Evolutionary conservation across 164 flowering plant species (phyloP).

Genomic region (Umbellularia californica): DNA sequence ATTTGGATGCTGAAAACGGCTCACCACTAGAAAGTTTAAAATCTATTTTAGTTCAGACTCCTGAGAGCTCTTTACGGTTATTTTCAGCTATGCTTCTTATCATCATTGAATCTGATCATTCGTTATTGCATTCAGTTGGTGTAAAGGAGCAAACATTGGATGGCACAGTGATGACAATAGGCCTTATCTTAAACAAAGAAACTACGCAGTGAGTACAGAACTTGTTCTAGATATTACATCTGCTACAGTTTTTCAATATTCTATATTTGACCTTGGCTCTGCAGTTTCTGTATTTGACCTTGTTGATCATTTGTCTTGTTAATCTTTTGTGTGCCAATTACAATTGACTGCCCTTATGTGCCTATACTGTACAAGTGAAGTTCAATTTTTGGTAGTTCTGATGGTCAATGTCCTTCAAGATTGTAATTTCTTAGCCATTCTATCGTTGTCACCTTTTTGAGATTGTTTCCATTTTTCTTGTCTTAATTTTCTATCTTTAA

Average conservation of each 20-base stretch:
- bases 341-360: neutral
- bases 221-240: neutral
- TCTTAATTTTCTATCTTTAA: no score
- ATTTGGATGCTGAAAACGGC: no score
- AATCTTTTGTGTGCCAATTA: no score
- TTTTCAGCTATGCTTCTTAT: neutral
- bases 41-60: neutral
- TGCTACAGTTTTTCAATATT: constrained; percentile 1
- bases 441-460: neutral
- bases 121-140: constrained; percentile 55
- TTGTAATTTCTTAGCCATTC: neutral
- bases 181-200: constrained; percentile 82
- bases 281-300: constrained; percentile 1
- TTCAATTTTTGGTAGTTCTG: neutral
- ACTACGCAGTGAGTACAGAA: constrained; percentile 57
- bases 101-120: neutral
- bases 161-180: constrained; percentile 99
- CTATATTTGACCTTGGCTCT: neutral
- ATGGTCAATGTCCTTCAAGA: neutral
- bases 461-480: neutral
- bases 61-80: neutral
- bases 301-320: no score
- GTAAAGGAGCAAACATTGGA: constrained; percentile 87
- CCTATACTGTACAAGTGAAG: neutral
- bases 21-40: neutral